Percentiles rank a stretch among this genome's conserved stretches.
Evolutionary conservation across 108 stramenopile genomes (phyloP).

Genomic region (Cyclotella choctawhatcheeana): DNA sequence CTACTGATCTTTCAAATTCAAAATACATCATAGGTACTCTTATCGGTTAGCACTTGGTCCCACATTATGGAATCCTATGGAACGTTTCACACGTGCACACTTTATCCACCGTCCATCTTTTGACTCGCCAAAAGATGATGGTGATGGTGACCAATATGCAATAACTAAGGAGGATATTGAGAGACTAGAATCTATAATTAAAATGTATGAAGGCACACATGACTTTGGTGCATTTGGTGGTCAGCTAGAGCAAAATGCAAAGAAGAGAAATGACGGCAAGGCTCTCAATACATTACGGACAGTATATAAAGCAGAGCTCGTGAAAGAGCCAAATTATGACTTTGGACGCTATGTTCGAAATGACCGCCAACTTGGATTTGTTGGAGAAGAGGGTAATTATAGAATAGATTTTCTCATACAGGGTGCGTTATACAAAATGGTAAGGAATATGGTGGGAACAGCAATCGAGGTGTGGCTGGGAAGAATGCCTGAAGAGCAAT

Average conservation of each 20-base stretch:
- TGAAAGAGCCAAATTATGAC: slow-evolving; percentile 40
- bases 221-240: slow-evolving; percentile 86
- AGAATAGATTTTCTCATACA: slow-evolving; percentile 76
- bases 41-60: slow-evolving; percentile 69
- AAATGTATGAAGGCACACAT: slow-evolving; percentile 70
- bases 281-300: slow-evolving; percentile 63
- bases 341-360: not conserved
- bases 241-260: slow-evolving; percentile 63
- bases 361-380: slow-evolving; percentile 17
- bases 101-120: slow-evolving; percentile 42
- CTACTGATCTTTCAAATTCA: too few relatives aligned
- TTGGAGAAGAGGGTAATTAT: slow-evolving; percentile 62
- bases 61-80: slow-evolving; percentile 64
- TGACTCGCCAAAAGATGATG: slow-evolving; percentile 6
- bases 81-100: slow-evolving; percentile 72
- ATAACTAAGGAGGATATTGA: slow-evolving; percentile 40
- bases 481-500: slow-evolving; percentile 43
- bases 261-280: slow-evolving; percentile 29
- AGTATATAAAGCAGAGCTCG: slow-evolving; percentile 62
- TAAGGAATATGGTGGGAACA: slow-evolving; percentile 87
- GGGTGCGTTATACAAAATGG: slow-evolving; percentile 89
- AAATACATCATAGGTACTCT: too few relatives aligned
- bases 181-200: slow-evolving; percentile 49
- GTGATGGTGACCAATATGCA: slow-evolving; percentile 24
- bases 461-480: slow-evolving; percentile 73